Evolutionary conservation across 805 yeast genomes (phyloP).

Genomic region (Pichia thaimueangensis): DNA sequence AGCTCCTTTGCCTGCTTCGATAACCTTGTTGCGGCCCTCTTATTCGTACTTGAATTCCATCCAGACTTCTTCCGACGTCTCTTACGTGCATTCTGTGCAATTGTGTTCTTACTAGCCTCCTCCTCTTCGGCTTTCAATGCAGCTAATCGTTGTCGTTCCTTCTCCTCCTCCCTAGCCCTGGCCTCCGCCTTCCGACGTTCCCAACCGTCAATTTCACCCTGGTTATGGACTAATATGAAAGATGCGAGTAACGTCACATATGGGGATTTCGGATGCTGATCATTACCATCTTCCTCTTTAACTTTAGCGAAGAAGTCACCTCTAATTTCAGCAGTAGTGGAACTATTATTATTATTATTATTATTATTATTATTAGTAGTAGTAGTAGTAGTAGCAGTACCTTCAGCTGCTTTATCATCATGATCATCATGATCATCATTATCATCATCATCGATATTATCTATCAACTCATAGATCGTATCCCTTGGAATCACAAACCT

Average conservation of each 20-base stretch:
- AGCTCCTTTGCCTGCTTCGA: constrained; percentile 13
- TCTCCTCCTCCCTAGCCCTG: constrained; percentile 19
- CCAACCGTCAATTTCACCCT: constrained; percentile 40
- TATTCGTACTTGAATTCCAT: constrained; percentile 24
- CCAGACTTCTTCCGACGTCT: constrained; percentile 19
- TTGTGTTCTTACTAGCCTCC: constrained; percentile 12
- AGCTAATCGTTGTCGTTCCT: constrained; percentile 21
- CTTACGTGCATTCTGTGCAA: constrained; percentile 19
- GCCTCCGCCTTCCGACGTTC: constrained; percentile 32
- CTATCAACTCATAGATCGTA: constrained; percentile 58
- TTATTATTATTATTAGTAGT: constrained; percentile 14
- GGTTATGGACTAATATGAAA: constrained; percentile 45
- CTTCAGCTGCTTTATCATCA: constrained; percentile 15
- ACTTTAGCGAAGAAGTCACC: no score
- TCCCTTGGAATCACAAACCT: constrained; percentile 73
- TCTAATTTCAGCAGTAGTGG: constrained; percentile 17
- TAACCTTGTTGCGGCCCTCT: constrained; percentile 25
- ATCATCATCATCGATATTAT: constrained; percentile 18
- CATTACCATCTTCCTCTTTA: constrained; percentile 12
- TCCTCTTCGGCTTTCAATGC: constrained; percentile 17
- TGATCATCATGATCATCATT: constrained; percentile 11
- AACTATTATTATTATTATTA: background rate
- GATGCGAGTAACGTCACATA: constrained; percentile 41
- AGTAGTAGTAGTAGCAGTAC: constrained; percentile 8
- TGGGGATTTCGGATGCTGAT: constrained; percentile 13